phyloP scores from a whole-genome alignment of 345 rosid species.

The Carallia brachiata region DNA sequence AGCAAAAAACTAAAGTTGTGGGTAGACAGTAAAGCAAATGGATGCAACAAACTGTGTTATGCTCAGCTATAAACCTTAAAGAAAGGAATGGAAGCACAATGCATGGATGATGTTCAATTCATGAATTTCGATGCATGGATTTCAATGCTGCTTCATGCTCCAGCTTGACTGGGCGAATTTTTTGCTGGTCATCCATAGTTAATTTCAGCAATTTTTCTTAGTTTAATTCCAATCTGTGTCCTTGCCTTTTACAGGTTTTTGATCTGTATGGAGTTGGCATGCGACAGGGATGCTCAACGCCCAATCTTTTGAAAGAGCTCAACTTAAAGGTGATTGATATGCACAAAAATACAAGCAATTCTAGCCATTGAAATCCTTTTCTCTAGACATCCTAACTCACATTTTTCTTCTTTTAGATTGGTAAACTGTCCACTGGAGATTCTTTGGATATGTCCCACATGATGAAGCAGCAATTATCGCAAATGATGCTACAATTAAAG shows the following conservation, averaged over 20 bases:
- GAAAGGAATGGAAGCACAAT: not conserved
- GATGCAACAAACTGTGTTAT: not conserved
- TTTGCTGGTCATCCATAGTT: not conserved
- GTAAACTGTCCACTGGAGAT: constrained; percentile 89
- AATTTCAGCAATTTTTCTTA: not conserved
- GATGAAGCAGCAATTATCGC: constrained; percentile 69
- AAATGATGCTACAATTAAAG: constrained; percentile 82
- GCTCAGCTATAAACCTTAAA: not conserved
- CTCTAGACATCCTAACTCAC: not conserved
- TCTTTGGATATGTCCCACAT: constrained; percentile 80
- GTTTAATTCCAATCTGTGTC: constrained; percentile 4
- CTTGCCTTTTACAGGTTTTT: constrained; percentile 49
- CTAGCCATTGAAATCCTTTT: too few relatives aligned
- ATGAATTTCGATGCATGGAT: not conserved
- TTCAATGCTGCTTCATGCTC: not conserved
- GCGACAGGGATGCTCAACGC: constrained; percentile 56
- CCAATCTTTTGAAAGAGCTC: constrained; percentile 65
- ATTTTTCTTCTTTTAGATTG: constrained; percentile 45
- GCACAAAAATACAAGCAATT: not conserved
- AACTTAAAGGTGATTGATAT: constrained; percentile 59
- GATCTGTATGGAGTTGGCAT: constrained; percentile 83
- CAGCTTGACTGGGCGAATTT: not conserved
- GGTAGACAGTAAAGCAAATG: not conserved
- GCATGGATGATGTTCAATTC: not conserved
- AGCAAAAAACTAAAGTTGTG: not conserved